Evolutionary conservation across 2,329 filamentous ascomycete genomes (phyloP).

Genomic region (Colletotrichum tamarilloi): DNA sequence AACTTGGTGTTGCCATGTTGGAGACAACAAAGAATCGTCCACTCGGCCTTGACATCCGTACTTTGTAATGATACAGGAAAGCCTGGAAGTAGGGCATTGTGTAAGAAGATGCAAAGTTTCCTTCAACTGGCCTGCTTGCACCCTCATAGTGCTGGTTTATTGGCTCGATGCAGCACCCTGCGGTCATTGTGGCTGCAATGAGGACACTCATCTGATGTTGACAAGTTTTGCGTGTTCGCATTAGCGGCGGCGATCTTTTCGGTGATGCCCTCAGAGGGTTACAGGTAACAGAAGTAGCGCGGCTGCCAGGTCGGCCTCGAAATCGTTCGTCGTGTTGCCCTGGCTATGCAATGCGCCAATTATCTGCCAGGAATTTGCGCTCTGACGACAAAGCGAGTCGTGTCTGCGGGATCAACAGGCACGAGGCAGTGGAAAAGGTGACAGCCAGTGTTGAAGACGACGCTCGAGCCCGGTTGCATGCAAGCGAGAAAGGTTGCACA

Average conservation of each 20-base stretch:
- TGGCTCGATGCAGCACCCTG: background rate
- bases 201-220: constrained; percentile 19
- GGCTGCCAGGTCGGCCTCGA: background rate
- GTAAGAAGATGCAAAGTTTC: background rate
- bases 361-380: background rate
- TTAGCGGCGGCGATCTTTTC: constrained; percentile 19
- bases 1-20: background rate
- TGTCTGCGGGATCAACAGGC: background rate
- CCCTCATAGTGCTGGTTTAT: background rate
- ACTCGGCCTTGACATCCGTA: background rate
- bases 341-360: background rate
- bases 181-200: constrained; percentile 7
- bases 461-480: constrained; percentile 30
- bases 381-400: constrained; percentile 22
- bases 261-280: background rate
- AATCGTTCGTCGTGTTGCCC: background rate
- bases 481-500: constrained; percentile 25
- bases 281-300: background rate
- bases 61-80: no score
- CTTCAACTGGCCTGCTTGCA: background rate
- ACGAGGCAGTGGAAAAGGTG: background rate
- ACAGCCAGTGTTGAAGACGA: constrained; percentile 22
- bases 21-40: background rate
- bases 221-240: constrained; percentile 13
- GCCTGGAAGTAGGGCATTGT: background rate